phyloP scores from a whole-genome alignment of 2,329 filamentous ascomycete genomes.

The Tolypocladium album region DNA sequence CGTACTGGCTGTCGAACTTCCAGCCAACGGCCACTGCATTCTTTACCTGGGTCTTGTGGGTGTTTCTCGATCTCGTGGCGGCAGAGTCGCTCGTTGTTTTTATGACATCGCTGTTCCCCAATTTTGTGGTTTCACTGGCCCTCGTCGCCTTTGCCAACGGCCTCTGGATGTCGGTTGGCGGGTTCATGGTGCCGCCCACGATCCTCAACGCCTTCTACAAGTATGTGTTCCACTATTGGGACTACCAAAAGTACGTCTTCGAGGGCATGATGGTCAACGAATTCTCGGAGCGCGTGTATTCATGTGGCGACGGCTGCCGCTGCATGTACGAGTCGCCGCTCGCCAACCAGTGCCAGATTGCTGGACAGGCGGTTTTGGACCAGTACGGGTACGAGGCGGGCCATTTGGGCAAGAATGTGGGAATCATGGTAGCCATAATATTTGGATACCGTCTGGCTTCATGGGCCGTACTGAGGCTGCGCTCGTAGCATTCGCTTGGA shows the following conservation, averaged over 20 bases:
- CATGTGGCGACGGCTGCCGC: constrained; percentile 34
- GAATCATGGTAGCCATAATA: constrained; percentile 69
- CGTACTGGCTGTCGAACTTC: constrained; percentile 76
- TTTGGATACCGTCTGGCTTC: constrained; percentile 44
- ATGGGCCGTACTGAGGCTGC: constrained; percentile 45
- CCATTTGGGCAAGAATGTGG: constrained; percentile 64
- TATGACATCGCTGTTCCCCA: constrained; percentile 60
- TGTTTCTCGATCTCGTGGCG: constrained; percentile 74
- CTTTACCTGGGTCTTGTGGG: constrained; percentile 71
- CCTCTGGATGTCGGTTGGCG: constrained; percentile 79
- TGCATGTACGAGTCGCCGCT: constrained; percentile 61
- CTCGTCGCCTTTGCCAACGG: constrained; percentile 79
- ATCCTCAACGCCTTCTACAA: constrained; percentile 75
- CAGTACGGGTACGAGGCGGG: constrained; percentile 59
- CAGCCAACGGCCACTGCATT: constrained; percentile 54
- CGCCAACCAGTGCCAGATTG: constrained; percentile 51
- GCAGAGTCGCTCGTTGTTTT: constrained; percentile 77
- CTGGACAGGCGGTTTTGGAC: constrained; percentile 58
- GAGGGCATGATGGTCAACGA: constrained; percentile 92
- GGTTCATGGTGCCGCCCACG: constrained; percentile 65
- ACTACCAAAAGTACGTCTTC: constrained; percentile 81
- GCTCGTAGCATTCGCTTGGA: not conserved
- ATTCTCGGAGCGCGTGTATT: constrained; percentile 54
- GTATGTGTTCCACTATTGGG: constrained; percentile 82
- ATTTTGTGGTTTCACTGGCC: constrained; percentile 71